Conservation (phyloP, 2,329 filamentous ascomycete species). For the Ophidiomyces ophidiicola region DNA sequence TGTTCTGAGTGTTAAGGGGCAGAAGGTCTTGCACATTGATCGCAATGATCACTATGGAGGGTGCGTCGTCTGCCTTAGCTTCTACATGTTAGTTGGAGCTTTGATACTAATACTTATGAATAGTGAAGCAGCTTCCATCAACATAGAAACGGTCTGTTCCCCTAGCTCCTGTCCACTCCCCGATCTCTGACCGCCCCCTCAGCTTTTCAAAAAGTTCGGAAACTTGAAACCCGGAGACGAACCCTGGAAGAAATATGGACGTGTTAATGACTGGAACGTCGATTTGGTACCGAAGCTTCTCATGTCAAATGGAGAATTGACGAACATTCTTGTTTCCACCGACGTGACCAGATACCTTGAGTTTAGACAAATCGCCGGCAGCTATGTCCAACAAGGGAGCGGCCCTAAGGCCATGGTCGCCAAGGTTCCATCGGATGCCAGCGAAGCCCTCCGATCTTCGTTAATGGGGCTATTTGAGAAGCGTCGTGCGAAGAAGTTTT, state of each 20-base stretch:
- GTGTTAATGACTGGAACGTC: constrained; percentile 98
- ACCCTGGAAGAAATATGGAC: constrained; percentile 96
- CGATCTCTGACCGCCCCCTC: constrained; percentile 24
- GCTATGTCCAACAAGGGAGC: constrained; percentile 83
- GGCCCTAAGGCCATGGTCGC: constrained; percentile 80
- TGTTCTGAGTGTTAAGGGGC: constrained; percentile 94
- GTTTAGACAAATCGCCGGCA: constrained; percentile 90
- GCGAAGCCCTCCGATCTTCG: constrained; percentile 78
- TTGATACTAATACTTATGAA: constrained; percentile 15
- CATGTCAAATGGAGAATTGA: constrained; percentile 96
- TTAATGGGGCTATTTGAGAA: constrained; percentile 98
- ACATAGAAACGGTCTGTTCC: constrained; percentile 71
- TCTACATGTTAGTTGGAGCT: neutral
- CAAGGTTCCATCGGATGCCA: constrained; percentile 90
- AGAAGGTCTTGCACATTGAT: constrained; percentile 98
- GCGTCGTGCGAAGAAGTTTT: constrained; percentile 87
- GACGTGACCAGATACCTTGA: constrained; percentile 81
- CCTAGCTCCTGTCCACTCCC: neutral
- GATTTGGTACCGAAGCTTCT: constrained; percentile 96
- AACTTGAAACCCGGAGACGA: constrained; percentile 68
- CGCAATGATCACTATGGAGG: constrained; percentile 97
- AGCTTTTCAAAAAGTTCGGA: constrained; percentile 96
- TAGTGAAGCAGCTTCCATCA: constrained; percentile 89
- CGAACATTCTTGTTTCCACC: constrained; percentile 95
- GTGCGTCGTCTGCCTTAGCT: constrained; percentile 42